Base-by-base conservation (phyloP, 192 early-diverging fungal genomes). In the Dimargaris xerosporica region DNA sequence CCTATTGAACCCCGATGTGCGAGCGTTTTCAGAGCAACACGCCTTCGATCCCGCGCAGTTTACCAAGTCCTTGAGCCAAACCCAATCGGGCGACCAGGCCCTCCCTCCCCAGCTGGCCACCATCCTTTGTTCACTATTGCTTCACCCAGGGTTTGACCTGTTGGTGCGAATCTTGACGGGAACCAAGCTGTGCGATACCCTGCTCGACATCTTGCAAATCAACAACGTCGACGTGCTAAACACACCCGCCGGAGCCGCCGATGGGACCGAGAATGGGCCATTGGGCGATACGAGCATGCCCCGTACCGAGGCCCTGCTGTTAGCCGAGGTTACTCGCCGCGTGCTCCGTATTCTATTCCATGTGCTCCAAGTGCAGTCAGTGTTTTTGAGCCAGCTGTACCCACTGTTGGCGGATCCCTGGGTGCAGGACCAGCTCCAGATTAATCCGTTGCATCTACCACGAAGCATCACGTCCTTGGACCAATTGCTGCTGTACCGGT, bases 61-160 rank as follows among this genome's bases (percentile, higher is more conserved):
- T 9, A 54, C 43, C 50, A 39, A 41, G 39, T 52, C 47, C 30
- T 48, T 43, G 58, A 64, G 66, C 28, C 61, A 44, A 48, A 42
- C 48, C 39, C 39, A 54, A 59, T 29, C 48, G 48, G 17, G 16
- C n/a, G 15, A 34, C 21, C n/a, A 19, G 16, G 16, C 16, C 16
- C 23, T 60, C 4, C 58, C 58, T 54, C 21, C 44, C 1, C 45
- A 26, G n/a, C 51, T 61, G 60, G 41, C 67, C 30, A 15, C 71
- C 30, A 53, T 66, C 54, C 56, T 77, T 62, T 67, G 75, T 52
- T 55, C 64, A 31, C 62, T 86, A 64, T 69, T 77, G 0, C 72
- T 80, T 19, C 91, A 96, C 43, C 93, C 95, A 0, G 94, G 90
- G 5, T 98, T 87, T 64, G 86, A 90, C 56, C 72, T 98, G 29